Percentiles rank a stretch among this genome's conserved stretches.
phyloP scores from a whole-genome alignment of 2,329 filamentous ascomycete species.

The Ophiostoma sp. region DNA sequence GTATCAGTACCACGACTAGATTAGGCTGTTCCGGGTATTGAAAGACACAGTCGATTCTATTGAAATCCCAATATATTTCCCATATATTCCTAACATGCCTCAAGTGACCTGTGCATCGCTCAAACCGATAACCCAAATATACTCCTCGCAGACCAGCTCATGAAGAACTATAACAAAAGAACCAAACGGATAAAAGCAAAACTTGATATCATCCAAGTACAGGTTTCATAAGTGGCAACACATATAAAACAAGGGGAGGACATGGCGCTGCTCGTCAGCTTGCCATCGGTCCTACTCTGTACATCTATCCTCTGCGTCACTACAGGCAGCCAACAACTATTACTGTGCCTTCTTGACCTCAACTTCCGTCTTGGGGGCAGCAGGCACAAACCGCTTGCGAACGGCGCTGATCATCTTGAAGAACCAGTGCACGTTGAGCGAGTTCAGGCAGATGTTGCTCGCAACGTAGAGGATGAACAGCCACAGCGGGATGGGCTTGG shows the following conservation, averaged over 20 bases:
- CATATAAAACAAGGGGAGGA: neutral
- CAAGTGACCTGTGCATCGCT: neutral
- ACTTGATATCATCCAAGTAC: neutral
- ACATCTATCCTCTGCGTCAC: neutral
- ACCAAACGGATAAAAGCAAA: neutral
- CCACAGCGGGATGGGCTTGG: constrained; percentile 60
- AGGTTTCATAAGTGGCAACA: neutral
- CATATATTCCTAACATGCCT: no score
- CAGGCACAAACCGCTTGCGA: constrained; percentile 64
- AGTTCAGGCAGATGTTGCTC: constrained; percentile 67
- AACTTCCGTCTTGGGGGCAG: constrained; percentile 22
- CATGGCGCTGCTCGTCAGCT: neutral
- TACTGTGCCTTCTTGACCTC: constrained; percentile 6
- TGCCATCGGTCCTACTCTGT: neutral
- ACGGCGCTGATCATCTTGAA: constrained; percentile 79
- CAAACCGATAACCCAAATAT: neutral
- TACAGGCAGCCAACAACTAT: neutral
- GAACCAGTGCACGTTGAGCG: constrained; percentile 80
- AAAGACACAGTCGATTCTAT: no score
- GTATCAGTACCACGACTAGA: no score
- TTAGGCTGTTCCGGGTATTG: no score
- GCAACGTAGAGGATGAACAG: constrained; percentile 61
- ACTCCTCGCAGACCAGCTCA: constrained; percentile 1
- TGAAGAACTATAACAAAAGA: neutral
- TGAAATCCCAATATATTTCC: no score